phyloP scores from a whole-genome alignment of 1,139 yeast genomes.

The Saccharomyces hybrid region DNA sequence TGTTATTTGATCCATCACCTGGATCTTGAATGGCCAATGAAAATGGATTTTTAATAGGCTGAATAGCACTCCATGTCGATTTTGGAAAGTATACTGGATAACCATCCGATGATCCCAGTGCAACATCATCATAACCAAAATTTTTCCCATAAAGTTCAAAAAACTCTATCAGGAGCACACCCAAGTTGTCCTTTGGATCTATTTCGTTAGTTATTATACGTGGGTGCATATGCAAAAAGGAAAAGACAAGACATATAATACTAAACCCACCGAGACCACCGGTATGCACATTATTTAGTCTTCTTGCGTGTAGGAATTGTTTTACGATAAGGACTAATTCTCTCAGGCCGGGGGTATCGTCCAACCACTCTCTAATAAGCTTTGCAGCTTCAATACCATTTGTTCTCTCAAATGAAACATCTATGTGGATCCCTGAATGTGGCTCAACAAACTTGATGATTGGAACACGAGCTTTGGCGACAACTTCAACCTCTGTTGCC shows the following conservation, averaged over 20 bases:
- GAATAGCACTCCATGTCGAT: constrained; percentile 45
- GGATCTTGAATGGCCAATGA: constrained; percentile 86
- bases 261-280: constrained; percentile 98
- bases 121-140: constrained; percentile 79
- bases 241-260: constrained; percentile 78
- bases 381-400: constrained; percentile 85
- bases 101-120: constrained; percentile 53
- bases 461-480: constrained; percentile 94
- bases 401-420: constrained; percentile 82
- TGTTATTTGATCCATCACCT: constrained; percentile 72
- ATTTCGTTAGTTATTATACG: constrained; percentile 64
- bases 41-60: constrained; percentile 46
- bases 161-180: constrained; percentile 82
- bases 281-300: constrained; percentile 82
- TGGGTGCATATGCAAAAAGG: constrained; percentile 78
- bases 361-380: constrained; percentile 69
- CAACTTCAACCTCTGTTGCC: constrained; percentile 75
- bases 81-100: constrained; percentile 54
- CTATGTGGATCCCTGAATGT: constrained; percentile 66
- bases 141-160: constrained; percentile 90
- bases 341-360: constrained; percentile 69
- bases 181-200: constrained; percentile 67
- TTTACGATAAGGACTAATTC: constrained; percentile 83
- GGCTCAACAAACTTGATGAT: constrained; percentile 88
- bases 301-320: constrained; percentile 76